Evolutionary conservation across 1,284 basidiomycete species (phyloP), one percentile per base, ranked within the genome.

Genomic region (Trichosporon sp.): DNA sequence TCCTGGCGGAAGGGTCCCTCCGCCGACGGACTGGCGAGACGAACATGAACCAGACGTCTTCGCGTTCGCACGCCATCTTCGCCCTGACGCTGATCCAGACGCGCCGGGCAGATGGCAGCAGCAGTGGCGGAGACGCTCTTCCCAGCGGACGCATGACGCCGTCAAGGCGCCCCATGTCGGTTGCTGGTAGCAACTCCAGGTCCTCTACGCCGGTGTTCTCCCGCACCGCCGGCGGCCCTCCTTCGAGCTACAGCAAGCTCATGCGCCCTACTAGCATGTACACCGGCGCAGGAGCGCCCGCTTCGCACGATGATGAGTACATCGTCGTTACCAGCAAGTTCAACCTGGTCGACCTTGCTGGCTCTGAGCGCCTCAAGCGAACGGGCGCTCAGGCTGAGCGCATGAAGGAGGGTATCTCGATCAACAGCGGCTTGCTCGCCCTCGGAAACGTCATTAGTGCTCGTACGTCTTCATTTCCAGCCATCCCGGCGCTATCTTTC

Each of bases 401-500:
- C 67, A 91, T 95, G 81, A 97, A 94, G 80, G 95, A 99, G 81
- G 94, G 95, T 27, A 95, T 95, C 64, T 92, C 91, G 46, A 95
- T 98, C 83, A 98, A 99, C 83, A 92, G 92, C 66, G 96, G 96
- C 65, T 86, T 99, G 33, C 87, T 96, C 57, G 96, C 96, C 9
- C 85, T 99, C 14, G 95, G 95, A 62, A 99, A 99, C 79, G 95
- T 99, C 73, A 99, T 99, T 69, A 97, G 95, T 66, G 93, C 94
- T 0, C 63, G 71, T 74, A 57, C 69, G 72, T 69, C 2, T 10
- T 2, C 1, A 21, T n/a, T 21, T 46, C 19, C 9, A 2, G n/a
- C n/a, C n/a, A n/a, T n/a, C n/a, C n/a, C n/a, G n/a, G n/a, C n/a
- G n/a, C n/a, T n/a, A n/a, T n/a, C n/a, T n/a, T n/a, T n/a, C n/a